Percentiles rank a stretch among this genome's conserved stretches.
These are phyloP conservation scores for Penicillium sp. DNA, from an alignment of 2,329 filamentous ascomycete species.

Conservation along the genomic window DNA sequence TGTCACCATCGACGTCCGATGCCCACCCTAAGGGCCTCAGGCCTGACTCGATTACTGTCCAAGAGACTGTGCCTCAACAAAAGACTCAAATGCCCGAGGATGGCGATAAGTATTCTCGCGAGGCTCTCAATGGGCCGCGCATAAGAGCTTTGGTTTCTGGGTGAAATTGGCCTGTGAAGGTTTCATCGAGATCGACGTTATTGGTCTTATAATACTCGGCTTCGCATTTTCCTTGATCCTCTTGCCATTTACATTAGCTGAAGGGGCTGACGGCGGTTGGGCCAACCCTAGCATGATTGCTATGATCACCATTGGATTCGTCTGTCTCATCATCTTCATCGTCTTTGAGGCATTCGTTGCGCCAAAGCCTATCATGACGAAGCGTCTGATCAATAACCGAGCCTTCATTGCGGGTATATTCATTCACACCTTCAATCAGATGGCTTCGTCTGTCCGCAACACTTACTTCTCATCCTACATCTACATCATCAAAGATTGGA, in stretches of 20 bases:
- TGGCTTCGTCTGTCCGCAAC: slow-evolving; percentile 25
- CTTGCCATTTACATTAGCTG: slow-evolving; percentile 65
- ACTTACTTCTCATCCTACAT: slow-evolving; percentile 29
- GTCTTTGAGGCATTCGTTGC: slow-evolving; percentile 59
- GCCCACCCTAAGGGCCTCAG: not conserved
- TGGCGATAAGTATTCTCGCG: not conserved
- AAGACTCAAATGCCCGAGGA: not conserved
- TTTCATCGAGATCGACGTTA: slow-evolving; percentile 60
- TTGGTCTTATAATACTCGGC: slow-evolving; percentile 22
- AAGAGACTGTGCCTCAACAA: not conserved
- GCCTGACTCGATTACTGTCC: not conserved
- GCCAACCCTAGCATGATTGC: slow-evolving; percentile 52
- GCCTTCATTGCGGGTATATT: slow-evolving; percentile 17
- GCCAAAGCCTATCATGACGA: slow-evolving; percentile 49
- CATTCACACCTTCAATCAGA: slow-evolving; percentile 25
- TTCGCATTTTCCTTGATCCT: slow-evolving; percentile 47
- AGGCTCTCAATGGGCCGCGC: not conserved
- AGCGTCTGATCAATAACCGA: slow-evolving; percentile 33
- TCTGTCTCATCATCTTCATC: slow-evolving; percentile 57
- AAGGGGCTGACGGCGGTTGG: slow-evolving; percentile 46
- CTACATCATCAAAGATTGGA: slow-evolving; percentile 39
- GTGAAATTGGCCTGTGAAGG: slow-evolving; percentile 42
- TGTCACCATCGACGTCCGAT: not conserved
- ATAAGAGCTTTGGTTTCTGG: not conserved
- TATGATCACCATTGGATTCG: slow-evolving; percentile 58